Evolutionary conservation across 495 filamentous ascomycete species (phyloP).

Genomic region (Lasiosphaeria hispida): DNA sequence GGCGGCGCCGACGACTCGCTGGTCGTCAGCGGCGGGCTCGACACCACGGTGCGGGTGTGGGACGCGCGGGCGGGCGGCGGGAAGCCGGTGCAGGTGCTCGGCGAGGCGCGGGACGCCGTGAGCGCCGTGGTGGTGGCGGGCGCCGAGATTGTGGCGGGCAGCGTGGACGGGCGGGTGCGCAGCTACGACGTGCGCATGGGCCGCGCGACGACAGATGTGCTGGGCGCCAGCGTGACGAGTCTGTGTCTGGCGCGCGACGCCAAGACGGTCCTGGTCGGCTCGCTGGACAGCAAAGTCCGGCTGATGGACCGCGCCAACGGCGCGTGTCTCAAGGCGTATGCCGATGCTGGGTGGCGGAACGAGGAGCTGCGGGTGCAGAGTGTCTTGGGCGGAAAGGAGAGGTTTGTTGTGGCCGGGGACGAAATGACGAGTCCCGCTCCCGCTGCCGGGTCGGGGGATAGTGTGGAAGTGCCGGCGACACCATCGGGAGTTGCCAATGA

Average conservation of each 20-base stretch:
- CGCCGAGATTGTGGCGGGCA: slow-evolving; percentile 64
- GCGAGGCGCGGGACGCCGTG: slow-evolving; percentile 77
- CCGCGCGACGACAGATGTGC: slow-evolving; percentile 65
- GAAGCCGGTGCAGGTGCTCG: slow-evolving; percentile 74
- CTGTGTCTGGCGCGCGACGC: slow-evolving; percentile 67
- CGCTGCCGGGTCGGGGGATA: background rate
- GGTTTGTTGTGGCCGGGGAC: slow-evolving; percentile 77
- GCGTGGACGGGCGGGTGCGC: slow-evolving; percentile 83
- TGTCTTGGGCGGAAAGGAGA: slow-evolving; percentile 69
- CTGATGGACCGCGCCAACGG: slow-evolving; percentile 80
- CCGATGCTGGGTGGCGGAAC: slow-evolving; percentile 59
- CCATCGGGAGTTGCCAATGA: slow-evolving; percentile 24
- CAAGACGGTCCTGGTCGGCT: slow-evolving; percentile 69
- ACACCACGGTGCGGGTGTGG: slow-evolving; percentile 85
- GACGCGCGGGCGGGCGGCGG: slow-evolving; percentile 60
- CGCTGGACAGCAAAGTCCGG: slow-evolving; percentile 71
- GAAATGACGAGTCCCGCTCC: slow-evolving; percentile 47
- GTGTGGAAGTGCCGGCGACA: too few species aligned
- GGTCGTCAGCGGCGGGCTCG: slow-evolving; percentile 72
- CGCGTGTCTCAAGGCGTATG: slow-evolving; percentile 69
- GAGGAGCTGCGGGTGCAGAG: slow-evolving; percentile 69
- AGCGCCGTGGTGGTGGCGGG: slow-evolving; percentile 55
- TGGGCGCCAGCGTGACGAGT: slow-evolving; percentile 66
- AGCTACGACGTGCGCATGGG: slow-evolving; percentile 89
- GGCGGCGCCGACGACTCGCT: slow-evolving; percentile 68